Evolutionary conservation across 305 asterid genomes (phyloP).

Genomic region (Stenogyne calaminthoides): DNA sequence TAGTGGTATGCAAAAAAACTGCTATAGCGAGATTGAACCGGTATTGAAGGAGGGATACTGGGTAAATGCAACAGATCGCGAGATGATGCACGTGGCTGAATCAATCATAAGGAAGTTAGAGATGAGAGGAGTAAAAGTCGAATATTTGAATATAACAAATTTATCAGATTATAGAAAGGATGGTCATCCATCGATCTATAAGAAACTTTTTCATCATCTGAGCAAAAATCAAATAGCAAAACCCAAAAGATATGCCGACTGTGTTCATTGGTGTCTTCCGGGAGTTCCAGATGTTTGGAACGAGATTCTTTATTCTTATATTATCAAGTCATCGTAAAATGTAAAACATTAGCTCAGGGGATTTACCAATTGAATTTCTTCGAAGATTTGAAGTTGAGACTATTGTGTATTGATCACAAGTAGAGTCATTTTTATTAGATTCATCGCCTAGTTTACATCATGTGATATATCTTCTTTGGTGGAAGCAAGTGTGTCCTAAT

Average conservation of each 20-base stretch:
- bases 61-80: constrained; percentile 38
- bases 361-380: too few species aligned
- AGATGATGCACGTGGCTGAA: constrained; percentile 51
- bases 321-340: constrained; percentile 27
- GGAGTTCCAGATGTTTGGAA: constrained; percentile 82
- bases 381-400: too few species aligned
- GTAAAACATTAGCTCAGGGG: not conserved
- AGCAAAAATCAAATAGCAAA: constrained; percentile 39
- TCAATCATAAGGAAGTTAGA: constrained; percentile 35
- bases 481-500: too few species aligned
- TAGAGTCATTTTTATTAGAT: too few species aligned
- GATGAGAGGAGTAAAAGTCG: constrained; percentile 42
- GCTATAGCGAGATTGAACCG: constrained; percentile 51
- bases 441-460: not conserved
- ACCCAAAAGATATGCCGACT: constrained; percentile 49
- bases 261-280: constrained; percentile 75
- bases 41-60: constrained; percentile 32
- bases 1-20: constrained; percentile 26
- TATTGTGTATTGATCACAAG: not conserved
- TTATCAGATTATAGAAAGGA: constrained; percentile 61
- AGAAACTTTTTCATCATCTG: constrained; percentile 31
- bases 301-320: constrained; percentile 47
- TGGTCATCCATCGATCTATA: constrained; percentile 56
- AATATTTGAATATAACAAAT: constrained; percentile 50
- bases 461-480: not conserved